phyloP scores from a whole-genome alignment of 2,329 filamentous ascomycete species.

The Sclerotinia spermophila region DNA sequence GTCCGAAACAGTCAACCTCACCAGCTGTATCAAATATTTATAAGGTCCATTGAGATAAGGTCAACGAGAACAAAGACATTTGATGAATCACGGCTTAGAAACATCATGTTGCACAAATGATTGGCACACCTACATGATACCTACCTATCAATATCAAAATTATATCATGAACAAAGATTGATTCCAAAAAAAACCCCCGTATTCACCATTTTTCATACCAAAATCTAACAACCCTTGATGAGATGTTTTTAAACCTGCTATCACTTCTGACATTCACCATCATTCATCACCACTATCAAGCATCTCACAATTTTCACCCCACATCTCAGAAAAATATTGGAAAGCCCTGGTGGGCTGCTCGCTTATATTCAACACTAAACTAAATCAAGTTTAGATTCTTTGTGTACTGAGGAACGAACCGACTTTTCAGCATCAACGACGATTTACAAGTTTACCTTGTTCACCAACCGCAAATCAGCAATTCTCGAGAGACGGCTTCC shows the following conservation, averaged over 20 bases:
- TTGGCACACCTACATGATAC: background rate
- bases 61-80: constrained; percentile 7
- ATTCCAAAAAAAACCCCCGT: background rate
- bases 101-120: background rate
- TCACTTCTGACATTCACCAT: background rate
- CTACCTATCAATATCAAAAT: background rate
- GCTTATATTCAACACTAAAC: constrained; percentile 15
- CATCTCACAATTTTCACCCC: background rate
- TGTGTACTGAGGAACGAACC: constrained; percentile 14
- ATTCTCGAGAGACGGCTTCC: constrained; percentile 40
- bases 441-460: constrained; percentile 18
- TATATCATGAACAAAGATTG: background rate
- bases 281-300: background rate
- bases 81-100: constrained; percentile 6
- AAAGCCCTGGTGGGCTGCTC: constrained; percentile 14
- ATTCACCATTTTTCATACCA: background rate
- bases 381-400: constrained; percentile 18
- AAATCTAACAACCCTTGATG: background rate
- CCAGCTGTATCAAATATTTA: background rate
- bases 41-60: background rate
- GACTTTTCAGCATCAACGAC: constrained; percentile 19
- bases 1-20: background rate
- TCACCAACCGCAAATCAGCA: constrained; percentile 21
- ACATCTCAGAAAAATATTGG: background rate
- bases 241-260: background rate